A percentile compares a stretch with the other conserved stretches of the same genome.
phyloP scores from a whole-genome alignment of 805 yeast genomes.

The Kodamaea restingae region DNA sequence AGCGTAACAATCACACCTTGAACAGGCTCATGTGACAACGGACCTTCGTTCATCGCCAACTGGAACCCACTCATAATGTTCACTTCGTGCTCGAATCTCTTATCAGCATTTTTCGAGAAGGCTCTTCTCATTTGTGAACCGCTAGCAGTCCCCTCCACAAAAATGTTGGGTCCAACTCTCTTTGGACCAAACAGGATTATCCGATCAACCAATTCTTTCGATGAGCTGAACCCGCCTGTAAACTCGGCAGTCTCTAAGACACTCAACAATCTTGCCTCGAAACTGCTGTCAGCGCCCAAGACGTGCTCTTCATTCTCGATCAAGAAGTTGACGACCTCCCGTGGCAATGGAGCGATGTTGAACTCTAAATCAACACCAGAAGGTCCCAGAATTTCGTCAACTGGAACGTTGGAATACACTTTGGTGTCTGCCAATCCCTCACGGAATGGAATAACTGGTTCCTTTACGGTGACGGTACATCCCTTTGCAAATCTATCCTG shows the following conservation, averaged over 20 bases:
- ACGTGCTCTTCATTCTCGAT: slow-evolving; percentile 35
- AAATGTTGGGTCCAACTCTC: slow-evolving; percentile 67
- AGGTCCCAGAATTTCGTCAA: slow-evolving; percentile 39
- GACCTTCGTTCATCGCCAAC: slow-evolving; percentile 78
- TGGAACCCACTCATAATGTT: slow-evolving; percentile 81
- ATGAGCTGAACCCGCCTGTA: slow-evolving; percentile 20
- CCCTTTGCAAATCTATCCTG: slow-evolving; percentile 84
- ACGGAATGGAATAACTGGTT: slow-evolving; percentile 91
- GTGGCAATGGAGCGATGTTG: slow-evolving; percentile 59
- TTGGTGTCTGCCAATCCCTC: slow-evolving; percentile 72
- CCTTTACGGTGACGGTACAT: slow-evolving; percentile 77
- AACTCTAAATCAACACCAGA: slow-evolving; percentile 42
- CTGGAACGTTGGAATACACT: slow-evolving; percentile 20
- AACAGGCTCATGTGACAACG: slow-evolving; percentile 80
- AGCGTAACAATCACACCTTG: slow-evolving; percentile 69
- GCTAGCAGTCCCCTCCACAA: slow-evolving; percentile 49
- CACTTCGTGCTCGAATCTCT: slow-evolving; percentile 45
- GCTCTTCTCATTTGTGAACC: slow-evolving; percentile 26
- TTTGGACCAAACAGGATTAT: slow-evolving; percentile 75
- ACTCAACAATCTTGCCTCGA: slow-evolving; percentile 13
- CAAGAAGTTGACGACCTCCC: slow-evolving; percentile 46
- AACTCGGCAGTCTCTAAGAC: slow-evolving; percentile 15
- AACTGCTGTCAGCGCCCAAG: not conserved
- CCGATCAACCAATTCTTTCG: slow-evolving; percentile 21
- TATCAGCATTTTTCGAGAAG: slow-evolving; percentile 15